Conservation (phyloP, 768 basidiomycete species). For the Lentinula raphanica region DNA sequence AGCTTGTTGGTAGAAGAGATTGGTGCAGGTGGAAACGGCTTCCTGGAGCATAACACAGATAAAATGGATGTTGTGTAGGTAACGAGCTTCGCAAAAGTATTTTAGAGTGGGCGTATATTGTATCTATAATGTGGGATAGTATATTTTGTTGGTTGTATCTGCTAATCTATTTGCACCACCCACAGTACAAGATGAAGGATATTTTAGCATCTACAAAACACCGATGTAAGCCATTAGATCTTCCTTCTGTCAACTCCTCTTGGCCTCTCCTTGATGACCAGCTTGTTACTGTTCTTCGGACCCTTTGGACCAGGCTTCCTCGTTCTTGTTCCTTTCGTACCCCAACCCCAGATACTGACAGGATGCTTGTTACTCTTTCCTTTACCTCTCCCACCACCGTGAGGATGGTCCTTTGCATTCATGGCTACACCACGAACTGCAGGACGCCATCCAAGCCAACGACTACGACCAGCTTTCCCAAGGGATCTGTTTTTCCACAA, state of each 20-base stretch:
- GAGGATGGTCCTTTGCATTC: constrained; percentile 94
- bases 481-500: constrained; percentile 80
- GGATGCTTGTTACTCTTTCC: constrained; percentile 96
- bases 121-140: background rate
- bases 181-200: no score
- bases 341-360: constrained; percentile 88
- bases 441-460: constrained; percentile 85
- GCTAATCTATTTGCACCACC: no score
- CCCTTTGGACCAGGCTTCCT: constrained; percentile 90
- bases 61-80: background rate
- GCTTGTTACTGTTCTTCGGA: constrained; percentile 84
- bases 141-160: no score
- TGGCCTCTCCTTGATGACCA: constrained; percentile 83
- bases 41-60: background rate
- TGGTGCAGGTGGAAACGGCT: constrained; percentile 14
- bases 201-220: background rate
- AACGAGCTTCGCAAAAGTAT: background rate
- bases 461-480: constrained; percentile 86
- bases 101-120: background rate
- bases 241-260: constrained; percentile 38
- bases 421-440: constrained; percentile 92
- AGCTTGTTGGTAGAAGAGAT: constrained; percentile 72
- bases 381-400: constrained; percentile 97
- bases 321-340: constrained; percentile 88
- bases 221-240: background rate